Conservation (phyloP, 306 rosid genomes). For the Vigna trinervia region DNA sequence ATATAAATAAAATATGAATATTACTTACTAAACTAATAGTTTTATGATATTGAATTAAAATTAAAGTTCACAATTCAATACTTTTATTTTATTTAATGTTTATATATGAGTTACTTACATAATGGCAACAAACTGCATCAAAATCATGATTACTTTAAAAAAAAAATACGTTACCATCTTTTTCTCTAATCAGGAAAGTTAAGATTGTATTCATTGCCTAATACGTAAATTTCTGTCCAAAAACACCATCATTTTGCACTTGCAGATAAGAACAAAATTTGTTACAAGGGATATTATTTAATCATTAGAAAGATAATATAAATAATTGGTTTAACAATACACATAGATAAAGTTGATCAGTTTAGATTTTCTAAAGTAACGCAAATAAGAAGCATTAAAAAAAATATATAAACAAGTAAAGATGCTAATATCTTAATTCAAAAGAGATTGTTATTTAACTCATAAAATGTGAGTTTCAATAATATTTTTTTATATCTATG, state of each 20-base stretch:
- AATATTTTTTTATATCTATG: background rate
- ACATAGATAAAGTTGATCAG: background rate
- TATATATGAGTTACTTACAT: background rate
- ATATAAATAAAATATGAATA: too few species aligned
- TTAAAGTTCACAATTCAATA: too few species aligned
- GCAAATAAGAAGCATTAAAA: background rate
- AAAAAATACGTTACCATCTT: background rate
- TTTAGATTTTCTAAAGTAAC: background rate
- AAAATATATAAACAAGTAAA: background rate
- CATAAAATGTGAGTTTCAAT: background rate
- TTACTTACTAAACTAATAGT: too few species aligned
- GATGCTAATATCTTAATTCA: background rate
- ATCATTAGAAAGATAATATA: background rate
- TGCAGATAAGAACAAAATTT: constrained; percentile 28
- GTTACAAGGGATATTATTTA: constrained; percentile 7
- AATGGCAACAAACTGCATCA: constrained; percentile 20
- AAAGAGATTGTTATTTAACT: background rate
- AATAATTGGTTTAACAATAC: background rate
- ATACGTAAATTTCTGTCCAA: background rate
- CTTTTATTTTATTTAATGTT: too few species aligned
- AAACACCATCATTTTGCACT: constrained; percentile 16
- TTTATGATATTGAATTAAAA: too few species aligned
- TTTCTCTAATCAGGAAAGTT: constrained; percentile 1
- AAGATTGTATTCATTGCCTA: constrained; percentile 26
- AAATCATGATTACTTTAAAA: constrained; percentile 8